Base-by-base conservation (phyloP, 2,329 filamentous ascomycete genomes). In the Colletotrichum trifolii region DNA sequence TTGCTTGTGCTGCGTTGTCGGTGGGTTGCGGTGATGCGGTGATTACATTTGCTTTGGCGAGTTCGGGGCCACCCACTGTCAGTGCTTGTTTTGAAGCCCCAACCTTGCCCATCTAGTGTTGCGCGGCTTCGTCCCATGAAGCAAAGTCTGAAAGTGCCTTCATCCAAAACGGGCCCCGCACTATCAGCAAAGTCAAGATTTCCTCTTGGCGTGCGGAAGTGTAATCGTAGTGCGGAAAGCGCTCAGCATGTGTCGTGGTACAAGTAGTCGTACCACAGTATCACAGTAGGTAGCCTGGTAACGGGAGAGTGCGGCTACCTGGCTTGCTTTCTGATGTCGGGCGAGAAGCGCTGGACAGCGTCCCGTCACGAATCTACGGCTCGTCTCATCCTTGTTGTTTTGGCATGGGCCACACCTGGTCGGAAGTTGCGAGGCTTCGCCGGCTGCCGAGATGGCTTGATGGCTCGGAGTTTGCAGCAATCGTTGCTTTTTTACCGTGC, bases 141-240 rank as follows among this genome's bases (percentile, higher is more conserved):
- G 25, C 13, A 50, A 46, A 55, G 45, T 49, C 46, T 50, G 9
- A 25, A 25, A 25, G 25, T 25, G 36, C 45, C 52, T 56, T 62
- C 62, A 62, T 62, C 62, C 58, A 52, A 65, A 65, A 65, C 62
- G 34, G 58, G 62, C 62, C 58, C 52, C 52, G 62, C 58, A 47
- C 62, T 64, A 55, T 64, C 61, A 61, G 50, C 57, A 64, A 64
- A 60, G 50, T 45, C 46, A 58, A 61, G 46, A 52, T 36, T 17
- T n/a, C 38, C 12, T 54, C 50, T 61, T 25, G 36, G 49, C 42
- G 33, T 39, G n/a, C 38, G 43, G 60, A 38, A 53, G 54, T 49
- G 49, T 56, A n/a, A n/a, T n/a, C n/a, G n/a, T n/a, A 36, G 57
- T 34, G 8, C 13, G 42, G 36, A 10, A 33, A 40, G 11, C 33